phyloP scores from a whole-genome alignment of 2,329 filamentous ascomycete genomes.

The Phoma herbarum region DNA sequence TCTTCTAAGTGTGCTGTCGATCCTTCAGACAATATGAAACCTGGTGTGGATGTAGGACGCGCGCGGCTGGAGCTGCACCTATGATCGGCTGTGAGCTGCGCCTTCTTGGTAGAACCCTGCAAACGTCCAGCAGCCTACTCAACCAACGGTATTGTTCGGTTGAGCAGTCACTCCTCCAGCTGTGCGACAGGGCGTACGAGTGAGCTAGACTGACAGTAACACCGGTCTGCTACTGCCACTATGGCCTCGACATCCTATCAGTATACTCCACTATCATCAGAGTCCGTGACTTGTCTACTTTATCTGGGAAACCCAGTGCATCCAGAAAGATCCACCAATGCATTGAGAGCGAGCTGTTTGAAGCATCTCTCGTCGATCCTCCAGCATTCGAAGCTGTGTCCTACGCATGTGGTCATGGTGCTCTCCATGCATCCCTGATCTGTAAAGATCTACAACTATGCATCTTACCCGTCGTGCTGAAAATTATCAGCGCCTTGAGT shows the following conservation, averaged over 20 bases:
- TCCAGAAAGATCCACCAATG: neutral
- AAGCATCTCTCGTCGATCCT: neutral
- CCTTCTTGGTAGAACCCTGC: neutral
- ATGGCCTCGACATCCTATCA: neutral
- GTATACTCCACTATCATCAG: conserved; percentile 4
- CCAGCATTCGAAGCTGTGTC: too few relatives aligned
- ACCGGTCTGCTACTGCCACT: neutral
- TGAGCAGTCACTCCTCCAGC: too few relatives aligned
- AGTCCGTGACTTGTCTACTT: neutral
- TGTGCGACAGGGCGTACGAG: neutral
- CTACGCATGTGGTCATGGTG: too few relatives aligned
- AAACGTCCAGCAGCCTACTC: neutral
- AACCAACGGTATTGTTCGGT: neutral
- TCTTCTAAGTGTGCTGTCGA: too few relatives aligned
- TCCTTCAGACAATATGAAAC: too few relatives aligned
- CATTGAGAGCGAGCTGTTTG: neutral
- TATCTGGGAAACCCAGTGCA: neutral
- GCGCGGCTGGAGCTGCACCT: too few relatives aligned
- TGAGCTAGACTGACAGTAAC: too few relatives aligned
- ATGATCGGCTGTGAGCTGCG: too few relatives aligned
- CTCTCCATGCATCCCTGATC: too few relatives aligned
- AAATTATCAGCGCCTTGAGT: too few relatives aligned
- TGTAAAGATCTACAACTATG: too few relatives aligned
- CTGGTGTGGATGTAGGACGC: neutral
- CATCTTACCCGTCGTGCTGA: too few relatives aligned